Base-by-base conservation (phyloP, 768 basidiomycete species). In the Hygrocybe punicea region DNA sequence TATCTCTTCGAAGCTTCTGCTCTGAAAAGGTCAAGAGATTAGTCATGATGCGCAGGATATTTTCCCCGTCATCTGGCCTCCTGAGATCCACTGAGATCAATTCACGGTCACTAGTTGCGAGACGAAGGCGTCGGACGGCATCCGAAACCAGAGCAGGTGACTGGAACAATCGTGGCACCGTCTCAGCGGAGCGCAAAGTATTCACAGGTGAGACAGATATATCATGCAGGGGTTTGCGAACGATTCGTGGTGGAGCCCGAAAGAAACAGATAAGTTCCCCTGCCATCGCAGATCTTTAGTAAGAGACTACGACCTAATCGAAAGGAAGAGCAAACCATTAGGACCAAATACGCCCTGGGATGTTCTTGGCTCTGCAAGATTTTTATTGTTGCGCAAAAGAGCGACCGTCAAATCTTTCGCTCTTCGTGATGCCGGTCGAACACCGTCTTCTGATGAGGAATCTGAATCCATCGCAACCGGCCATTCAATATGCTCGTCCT, bases 341-440 rank as follows among this genome's bases (percentile, higher is more conserved):
- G 90, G 89, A 1, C 93, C 90, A 75, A 95, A 96, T 0, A 86
- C 81, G 2, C 91, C 93, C 64, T 94, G 93, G 2, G 90, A 92
- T 0, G 89, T 91, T 59, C 90, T 76, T 1, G 92, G 87, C 68
- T 93, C 91, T 0, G 89, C 86, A 6, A 93, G 69, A 66, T 92
- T 92, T 71, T 91, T 89, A 62, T 85, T 80, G 50, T 78, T 83
- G 50, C 84, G 76, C 58, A 88, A 63, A 2, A 87, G 62, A 0
- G 83, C 76, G 35, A 83, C 77, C 0, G 83, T 79, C 10, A 78
- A 64, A 29, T 84, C 84, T 59, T 80, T 78, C 6, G 67, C 67
- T 65, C 75, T 81, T 63, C 71, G 72, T 52, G 57, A 62, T 49
- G 59, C 65, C 16, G 65, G 62, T n/a, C 64, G 62, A 4, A 69